Percentiles rank a stretch among this genome's conserved stretches.
Conservation (phyloP, 2,329 filamentous ascomycete genomes). For the Leptographium radiaticola region DNA sequence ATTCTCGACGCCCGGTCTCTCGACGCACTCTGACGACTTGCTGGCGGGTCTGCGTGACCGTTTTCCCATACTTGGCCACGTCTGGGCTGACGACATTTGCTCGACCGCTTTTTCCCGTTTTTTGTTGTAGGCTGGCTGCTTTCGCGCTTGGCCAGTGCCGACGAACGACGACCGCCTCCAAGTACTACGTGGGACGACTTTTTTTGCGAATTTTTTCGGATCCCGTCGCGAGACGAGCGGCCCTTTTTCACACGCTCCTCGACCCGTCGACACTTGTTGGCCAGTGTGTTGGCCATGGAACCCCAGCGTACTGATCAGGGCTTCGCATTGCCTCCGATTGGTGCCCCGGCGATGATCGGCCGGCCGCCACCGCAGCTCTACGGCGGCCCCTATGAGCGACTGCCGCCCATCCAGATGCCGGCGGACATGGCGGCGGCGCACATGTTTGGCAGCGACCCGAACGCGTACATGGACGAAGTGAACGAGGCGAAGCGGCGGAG, state of each 20-base stretch:
- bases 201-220: not conserved
- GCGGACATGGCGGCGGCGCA: slow-evolving; percentile 41
- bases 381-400: slow-evolving; percentile 48
- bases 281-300: slow-evolving; percentile 25
- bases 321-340: slow-evolving; percentile 45
- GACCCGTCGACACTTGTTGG: not conserved
- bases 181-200: not conserved
- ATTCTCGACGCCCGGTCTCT: no score
- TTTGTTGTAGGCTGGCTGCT: no score
- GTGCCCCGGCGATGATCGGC: slow-evolving; percentile 45
- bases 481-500: slow-evolving; percentile 80
- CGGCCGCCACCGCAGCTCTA: slow-evolving; percentile 58
- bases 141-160: not conserved
- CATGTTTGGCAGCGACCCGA: slow-evolving; percentile 42
- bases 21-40: no score
- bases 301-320: slow-evolving; percentile 34
- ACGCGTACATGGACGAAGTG: slow-evolving; percentile 45
- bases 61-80: no score
- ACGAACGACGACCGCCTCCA: not conserved
- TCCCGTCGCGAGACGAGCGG: not conserved
- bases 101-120: no score
- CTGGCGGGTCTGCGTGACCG: no score
- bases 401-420: slow-evolving; percentile 44
- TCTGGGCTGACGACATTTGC: no score
- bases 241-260: not conserved